A percentile compares a stretch with the other conserved stretches of the same genome.
Conservation (phyloP, 306 rosid species). For the Citrullus amarus region DNA sequence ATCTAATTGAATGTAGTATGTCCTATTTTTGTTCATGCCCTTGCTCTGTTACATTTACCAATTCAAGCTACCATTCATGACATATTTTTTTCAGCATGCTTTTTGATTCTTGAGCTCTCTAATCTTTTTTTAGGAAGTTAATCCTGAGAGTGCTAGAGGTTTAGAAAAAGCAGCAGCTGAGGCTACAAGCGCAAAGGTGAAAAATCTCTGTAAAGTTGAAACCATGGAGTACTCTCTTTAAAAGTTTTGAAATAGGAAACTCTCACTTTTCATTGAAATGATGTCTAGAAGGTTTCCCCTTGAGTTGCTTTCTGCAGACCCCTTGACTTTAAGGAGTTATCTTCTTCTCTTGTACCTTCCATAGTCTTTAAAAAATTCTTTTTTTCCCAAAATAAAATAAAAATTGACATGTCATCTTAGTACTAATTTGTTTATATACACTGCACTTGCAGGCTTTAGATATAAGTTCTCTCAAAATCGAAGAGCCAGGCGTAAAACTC, state of each 20-base stretch:
- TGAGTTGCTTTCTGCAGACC: not conserved
- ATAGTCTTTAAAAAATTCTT: not conserved
- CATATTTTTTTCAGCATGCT: not conserved
- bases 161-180: slow-evolving; percentile 36
- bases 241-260: not conserved
- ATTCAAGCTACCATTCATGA: not conserved
- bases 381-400: not conserved
- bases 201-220: not conserved
- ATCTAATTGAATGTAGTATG: slow-evolving; percentile 5
- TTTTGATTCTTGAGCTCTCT: not conserved
- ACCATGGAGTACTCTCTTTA: not conserved
- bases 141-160: slow-evolving; percentile 34
- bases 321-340: not conserved
- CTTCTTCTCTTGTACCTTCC: not conserved
- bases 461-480: slow-evolving; percentile 31
- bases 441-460: slow-evolving; percentile 51
- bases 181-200: slow-evolving; percentile 42
- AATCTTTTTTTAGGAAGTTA: slow-evolving; percentile 25
- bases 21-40: not conserved
- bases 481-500: slow-evolving; percentile 44
- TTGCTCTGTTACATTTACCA: not conserved
- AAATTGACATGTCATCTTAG: not conserved
- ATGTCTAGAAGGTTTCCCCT: not conserved
- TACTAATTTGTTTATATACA: not conserved
- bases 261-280: not conserved